Conservation (phyloP, 2,329 filamentous ascomycete genomes). For the Diaporthe australafricana region DNA sequence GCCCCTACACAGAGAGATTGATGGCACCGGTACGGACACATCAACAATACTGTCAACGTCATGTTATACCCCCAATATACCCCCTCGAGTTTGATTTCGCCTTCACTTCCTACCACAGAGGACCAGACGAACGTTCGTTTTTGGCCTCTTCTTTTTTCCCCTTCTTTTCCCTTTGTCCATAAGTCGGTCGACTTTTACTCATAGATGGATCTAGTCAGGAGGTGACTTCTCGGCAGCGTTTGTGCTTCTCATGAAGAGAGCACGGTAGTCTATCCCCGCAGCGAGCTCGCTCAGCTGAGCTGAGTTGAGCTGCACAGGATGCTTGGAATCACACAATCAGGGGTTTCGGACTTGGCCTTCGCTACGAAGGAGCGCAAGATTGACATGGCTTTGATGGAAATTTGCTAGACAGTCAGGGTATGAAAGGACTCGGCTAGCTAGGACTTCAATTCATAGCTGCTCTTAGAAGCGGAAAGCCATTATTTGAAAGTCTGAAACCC, state of each 20-base stretch:
- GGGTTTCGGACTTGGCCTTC: not conserved
- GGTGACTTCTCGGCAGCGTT: not conserved
- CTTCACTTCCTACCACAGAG: conserved; percentile 1
- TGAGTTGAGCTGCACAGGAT: not conserved
- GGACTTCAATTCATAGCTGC: not conserved
- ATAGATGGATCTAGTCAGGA: conserved; percentile 5
- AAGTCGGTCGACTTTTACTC: not conserved
- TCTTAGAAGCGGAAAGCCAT: not conserved
- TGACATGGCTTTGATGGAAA: not conserved
- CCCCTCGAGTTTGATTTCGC: conserved; percentile 18
- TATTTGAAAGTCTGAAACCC: conserved; percentile 2
- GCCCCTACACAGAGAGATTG: conserved; percentile 21
- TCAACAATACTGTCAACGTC: conserved; percentile 11
- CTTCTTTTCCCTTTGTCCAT: conserved; percentile 11
- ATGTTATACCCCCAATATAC: conserved; percentile 33
- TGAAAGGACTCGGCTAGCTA: not conserved
- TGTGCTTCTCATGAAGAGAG: conserved; percentile 31
- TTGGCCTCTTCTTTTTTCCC: not conserved
- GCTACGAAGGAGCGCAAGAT: not conserved
- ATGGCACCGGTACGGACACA: conserved; percentile 20
- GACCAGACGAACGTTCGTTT: not conserved
- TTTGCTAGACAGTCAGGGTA: not conserved
- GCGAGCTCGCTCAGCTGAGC: conserved; percentile 22
- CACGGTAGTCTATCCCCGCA: not conserved
- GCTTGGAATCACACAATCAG: not conserved